These are phyloP conservation scores for Scedosporium minutisporum DNA, from an alignment of 2,329 filamentous ascomycete genomes.

Conservation along the genomic window DNA sequence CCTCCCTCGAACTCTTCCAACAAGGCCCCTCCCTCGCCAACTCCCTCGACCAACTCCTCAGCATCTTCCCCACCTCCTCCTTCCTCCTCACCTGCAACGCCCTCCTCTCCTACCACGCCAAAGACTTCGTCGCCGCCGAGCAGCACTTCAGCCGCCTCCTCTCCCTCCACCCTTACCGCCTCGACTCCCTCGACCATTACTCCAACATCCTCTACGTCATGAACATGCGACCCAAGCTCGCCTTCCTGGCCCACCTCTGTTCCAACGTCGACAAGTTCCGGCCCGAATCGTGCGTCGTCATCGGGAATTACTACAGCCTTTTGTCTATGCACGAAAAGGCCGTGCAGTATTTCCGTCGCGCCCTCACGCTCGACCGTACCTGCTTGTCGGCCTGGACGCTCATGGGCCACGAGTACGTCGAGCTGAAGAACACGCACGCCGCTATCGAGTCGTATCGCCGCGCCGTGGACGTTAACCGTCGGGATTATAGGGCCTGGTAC, in stretches of 20 bases:
- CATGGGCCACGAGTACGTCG: constrained; percentile 98
- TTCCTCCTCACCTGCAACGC: constrained; percentile 88
- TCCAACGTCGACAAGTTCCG: constrained; percentile 90
- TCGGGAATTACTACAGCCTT: constrained; percentile 94
- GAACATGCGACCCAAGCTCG: constrained; percentile 75
- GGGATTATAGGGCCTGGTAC: constrained; percentile 97
- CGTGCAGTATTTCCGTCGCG: constrained; percentile 93
- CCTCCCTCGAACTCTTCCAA: constrained; percentile 85
- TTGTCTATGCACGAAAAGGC: constrained; percentile 95
- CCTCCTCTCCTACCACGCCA: constrained; percentile 80
- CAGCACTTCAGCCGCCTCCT: constrained; percentile 68
- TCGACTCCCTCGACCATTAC: constrained; percentile 90
- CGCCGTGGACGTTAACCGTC: constrained; percentile 89
- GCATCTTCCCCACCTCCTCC: constrained; percentile 77
- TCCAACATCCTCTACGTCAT: constrained; percentile 97
- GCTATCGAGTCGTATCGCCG: constrained; percentile 95
- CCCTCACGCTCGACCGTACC: constrained; percentile 77
- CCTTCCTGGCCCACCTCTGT: constrained; percentile 85
- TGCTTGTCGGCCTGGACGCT: constrained; percentile 95
- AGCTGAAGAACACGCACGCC: constrained; percentile 96
- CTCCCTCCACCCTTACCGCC: constrained; percentile 60
- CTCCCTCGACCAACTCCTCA: constrained; percentile 66
- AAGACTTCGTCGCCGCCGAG: constrained; percentile 62
- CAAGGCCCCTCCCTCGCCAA: constrained; percentile 65
- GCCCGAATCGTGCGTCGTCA: constrained; percentile 91